Evolutionary conservation across 495 filamentous ascomycete species (phyloP).

Genomic region (Aspergillus kassunensis): DNA sequence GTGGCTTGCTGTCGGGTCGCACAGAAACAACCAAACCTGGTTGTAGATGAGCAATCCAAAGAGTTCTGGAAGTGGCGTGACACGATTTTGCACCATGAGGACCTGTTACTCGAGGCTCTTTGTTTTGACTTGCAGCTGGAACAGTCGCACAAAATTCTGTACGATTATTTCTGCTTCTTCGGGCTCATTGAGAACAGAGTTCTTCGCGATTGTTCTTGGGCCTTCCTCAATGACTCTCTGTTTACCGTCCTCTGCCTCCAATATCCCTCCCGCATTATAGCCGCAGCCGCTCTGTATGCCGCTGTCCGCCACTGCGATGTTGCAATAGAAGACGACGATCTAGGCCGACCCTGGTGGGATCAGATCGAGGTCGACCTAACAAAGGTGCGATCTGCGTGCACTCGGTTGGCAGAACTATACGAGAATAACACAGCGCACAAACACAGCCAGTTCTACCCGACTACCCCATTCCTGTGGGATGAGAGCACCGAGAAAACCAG

Average conservation of each 20-base stretch:
- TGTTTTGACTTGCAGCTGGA: conserved; percentile 93
- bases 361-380: conserved; percentile 57
- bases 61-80: conserved; percentile 98
- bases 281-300: conserved; percentile 82
- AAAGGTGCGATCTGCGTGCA: conserved; percentile 62
- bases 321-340: conserved; percentile 65
- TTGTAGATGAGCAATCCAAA: conserved; percentile 91
- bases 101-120: conserved; percentile 81
- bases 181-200: conserved; percentile 65
- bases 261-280: conserved; percentile 71
- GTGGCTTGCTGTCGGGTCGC: conserved; percentile 90
- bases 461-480: conserved; percentile 28
- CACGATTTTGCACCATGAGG: conserved; percentile 84
- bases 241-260: conserved; percentile 83
- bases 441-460: conserved; percentile 42
- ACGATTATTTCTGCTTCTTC: conserved; percentile 68
- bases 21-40: conserved; percentile 81
- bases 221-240: conserved; percentile 84
- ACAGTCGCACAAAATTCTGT: conserved; percentile 75
- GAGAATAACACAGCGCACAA: conserved; percentile 56
- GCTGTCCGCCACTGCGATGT: conserved; percentile 66
- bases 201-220: conserved; percentile 80
- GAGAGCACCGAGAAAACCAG: conserved; percentile 31
- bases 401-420: conserved; percentile 71
- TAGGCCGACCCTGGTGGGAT: conserved; percentile 87